These are phyloP conservation scores for Marchantia polymorpha DNA, from an alignment of 225 moss, liverwort and hornwort species.

Conservation along the genomic window DNA sequence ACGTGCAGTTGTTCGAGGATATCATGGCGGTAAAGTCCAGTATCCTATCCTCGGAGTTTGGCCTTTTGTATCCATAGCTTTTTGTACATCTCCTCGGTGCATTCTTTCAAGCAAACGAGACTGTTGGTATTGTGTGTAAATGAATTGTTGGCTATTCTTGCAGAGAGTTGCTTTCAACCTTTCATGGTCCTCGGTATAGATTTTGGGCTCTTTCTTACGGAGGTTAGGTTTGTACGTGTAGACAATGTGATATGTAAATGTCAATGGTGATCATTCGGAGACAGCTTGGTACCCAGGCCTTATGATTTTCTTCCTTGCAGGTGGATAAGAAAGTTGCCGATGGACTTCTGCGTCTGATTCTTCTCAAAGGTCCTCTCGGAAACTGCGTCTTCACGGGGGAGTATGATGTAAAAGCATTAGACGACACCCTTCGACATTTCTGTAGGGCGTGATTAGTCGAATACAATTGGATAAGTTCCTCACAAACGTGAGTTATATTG, in stretches of 20 bases:
- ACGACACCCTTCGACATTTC: constrained; percentile 70
- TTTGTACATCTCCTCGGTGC: not conserved
- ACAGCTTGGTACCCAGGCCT: not conserved
- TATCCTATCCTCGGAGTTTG: not conserved
- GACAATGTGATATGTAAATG: not conserved
- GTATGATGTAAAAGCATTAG: constrained; percentile 63
- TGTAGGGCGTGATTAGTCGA: constrained; percentile 53
- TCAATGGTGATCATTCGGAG: not conserved
- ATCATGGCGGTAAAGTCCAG: constrained; percentile 69
- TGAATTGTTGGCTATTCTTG: too few relatives aligned
- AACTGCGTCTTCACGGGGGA: constrained; percentile 90
- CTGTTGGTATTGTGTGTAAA: too few relatives aligned
- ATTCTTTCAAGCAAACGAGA: too few relatives aligned
- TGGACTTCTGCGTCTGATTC: constrained; percentile 80
- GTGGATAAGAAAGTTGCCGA: constrained; percentile 99
- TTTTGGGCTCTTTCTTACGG: not conserved
- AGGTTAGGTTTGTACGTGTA: not conserved
- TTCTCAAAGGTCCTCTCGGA: constrained; percentile 85
- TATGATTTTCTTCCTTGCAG: constrained; percentile 13
- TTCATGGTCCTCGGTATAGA: not conserved
- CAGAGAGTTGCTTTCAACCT: not conserved
- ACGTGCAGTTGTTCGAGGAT: constrained; percentile 66
- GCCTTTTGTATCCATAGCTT: not conserved
- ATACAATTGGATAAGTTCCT: not conserved
- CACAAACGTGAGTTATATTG: constrained; percentile 4